phyloP scores from a whole-genome alignment of 768 basidiomycete genomes.

The Glaciozyma antarctica region DNA sequence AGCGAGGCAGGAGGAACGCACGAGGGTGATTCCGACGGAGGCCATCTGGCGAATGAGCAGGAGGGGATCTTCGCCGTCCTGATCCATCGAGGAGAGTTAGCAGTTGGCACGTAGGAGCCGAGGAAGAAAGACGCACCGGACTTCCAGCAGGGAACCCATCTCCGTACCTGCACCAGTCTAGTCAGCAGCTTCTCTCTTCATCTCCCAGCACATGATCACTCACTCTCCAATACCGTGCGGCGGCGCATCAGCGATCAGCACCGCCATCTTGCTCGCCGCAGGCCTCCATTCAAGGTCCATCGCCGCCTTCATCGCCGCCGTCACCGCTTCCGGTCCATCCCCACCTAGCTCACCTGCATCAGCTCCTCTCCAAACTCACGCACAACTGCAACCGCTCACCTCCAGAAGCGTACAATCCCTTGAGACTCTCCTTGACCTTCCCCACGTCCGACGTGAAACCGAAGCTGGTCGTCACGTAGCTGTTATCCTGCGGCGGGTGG shows the following conservation, averaged over 20 bases:
- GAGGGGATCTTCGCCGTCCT: conserved; percentile 65
- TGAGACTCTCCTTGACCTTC: conserved; percentile 73
- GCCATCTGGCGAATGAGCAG: conserved; percentile 84
- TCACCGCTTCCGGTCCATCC: conserved; percentile 96
- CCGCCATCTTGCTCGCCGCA: conserved; percentile 84
- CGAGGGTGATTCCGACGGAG: conserved; percentile 75
- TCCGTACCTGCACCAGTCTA: conserved; percentile 49
- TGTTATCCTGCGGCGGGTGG: conserved; percentile 91
- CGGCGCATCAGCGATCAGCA: conserved; percentile 93
- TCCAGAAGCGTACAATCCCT: conserved; percentile 74
- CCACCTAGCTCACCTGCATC: conserved; percentile 33
- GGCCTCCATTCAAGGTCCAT: conserved; percentile 79
- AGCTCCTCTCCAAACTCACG: neutral
- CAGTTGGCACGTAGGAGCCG: neutral
- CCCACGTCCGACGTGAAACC: conserved; percentile 87
- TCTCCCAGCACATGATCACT: no score
- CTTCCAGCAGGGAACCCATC: conserved; percentile 69
- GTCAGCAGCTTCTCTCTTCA: neutral
- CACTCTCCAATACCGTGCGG: conserved; percentile 67
- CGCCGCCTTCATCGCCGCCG: conserved; percentile 78
- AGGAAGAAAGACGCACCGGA: conserved; percentile 46
- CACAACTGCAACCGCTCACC: conserved; percentile 46
- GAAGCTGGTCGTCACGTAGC: conserved; percentile 86
- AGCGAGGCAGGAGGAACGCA: conserved; percentile 41
- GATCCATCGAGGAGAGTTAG: neutral